Percentiles rank a stretch among this genome's conserved stretches.
Evolutionary conservation across 139 green algal species (phyloP).

Genomic region (Chlamydomonas schloesseri): DNA sequence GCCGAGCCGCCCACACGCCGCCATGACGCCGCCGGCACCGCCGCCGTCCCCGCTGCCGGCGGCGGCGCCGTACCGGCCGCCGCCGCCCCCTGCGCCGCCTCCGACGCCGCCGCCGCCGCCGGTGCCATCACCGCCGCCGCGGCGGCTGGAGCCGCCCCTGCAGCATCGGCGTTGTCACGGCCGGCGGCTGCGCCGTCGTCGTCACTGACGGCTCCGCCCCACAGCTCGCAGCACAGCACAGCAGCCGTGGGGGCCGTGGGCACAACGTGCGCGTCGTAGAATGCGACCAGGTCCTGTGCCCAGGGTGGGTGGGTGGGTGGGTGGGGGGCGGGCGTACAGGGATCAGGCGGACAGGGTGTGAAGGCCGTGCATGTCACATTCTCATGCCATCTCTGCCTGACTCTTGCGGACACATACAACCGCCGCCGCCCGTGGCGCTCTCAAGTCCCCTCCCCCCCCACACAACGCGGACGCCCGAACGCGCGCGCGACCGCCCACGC

Average conservation of each 20-base stretch:
- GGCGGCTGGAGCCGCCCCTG: not conserved
- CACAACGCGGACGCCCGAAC: no score
- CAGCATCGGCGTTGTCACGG: not conserved
- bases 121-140: no score
- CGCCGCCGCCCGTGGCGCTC: no score
- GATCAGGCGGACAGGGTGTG: no score
- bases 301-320: no score
- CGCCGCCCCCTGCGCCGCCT: not conserved
- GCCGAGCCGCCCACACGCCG: not conserved
- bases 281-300: conserved; percentile 48
- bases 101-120: not conserved
- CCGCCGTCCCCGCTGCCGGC: not conserved
- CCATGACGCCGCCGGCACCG: not conserved
- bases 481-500: no score
- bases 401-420: no score
- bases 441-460: no score
- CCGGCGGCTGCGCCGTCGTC: not conserved
- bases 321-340: no score
- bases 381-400: no score
- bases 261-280: conserved; percentile 44
- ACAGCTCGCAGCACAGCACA: conserved; percentile 38
- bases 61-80: not conserved
- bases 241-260: not conserved
- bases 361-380: no score
- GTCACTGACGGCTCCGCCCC: not conserved